A percentile compares a stretch with the other conserved stretches of the same genome.
These are phyloP conservation scores for Fusarium falciforme DNA, from an alignment of 2,329 filamentous ascomycete species.

Conservation along the genomic window DNA sequence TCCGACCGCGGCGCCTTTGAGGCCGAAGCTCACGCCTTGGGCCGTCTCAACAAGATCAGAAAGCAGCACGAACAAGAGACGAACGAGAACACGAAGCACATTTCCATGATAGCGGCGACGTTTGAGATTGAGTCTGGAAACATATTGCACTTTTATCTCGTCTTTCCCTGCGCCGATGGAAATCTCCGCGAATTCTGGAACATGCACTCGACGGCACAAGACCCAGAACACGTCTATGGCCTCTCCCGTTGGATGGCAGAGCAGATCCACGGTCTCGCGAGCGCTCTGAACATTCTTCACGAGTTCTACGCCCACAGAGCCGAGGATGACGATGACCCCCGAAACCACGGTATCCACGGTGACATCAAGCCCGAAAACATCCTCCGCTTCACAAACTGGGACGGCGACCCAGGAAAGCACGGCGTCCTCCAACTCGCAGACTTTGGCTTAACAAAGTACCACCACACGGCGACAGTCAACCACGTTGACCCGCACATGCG, in stretches of 20 bases:
- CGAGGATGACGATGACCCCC: background rate
- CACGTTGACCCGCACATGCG: background rate
- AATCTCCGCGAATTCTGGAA: constrained; percentile 11
- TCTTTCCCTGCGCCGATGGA: constrained; percentile 9
- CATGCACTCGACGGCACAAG: background rate
- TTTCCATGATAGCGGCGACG: background rate
- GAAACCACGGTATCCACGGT: constrained; percentile 10
- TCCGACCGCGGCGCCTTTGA: background rate
- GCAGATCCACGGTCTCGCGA: background rate
- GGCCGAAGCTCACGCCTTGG: background rate
- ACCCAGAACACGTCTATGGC: background rate
- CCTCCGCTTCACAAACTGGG: constrained; percentile 9
- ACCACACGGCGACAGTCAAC: constrained; percentile 5
- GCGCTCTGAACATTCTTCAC: background rate
- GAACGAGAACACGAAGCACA: background rate
- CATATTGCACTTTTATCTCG: constrained; percentile 2
- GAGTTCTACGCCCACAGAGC: background rate
- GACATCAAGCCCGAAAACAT: constrained; percentile 20
- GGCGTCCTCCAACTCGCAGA: constrained; percentile 17
- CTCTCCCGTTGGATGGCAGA: background rate
- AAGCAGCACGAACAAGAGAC: background rate
- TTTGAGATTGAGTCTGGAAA: background rate
- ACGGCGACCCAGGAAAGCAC: background rate
- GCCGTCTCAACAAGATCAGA: background rate
- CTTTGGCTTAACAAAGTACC: constrained; percentile 11